A percentile compares a stretch with the other conserved stretches of the same genome.
These are phyloP conservation scores for Ogataea nitratoaversa DNA, from an alignment of 805 yeast genomes.

Conservation along the genomic window DNA sequence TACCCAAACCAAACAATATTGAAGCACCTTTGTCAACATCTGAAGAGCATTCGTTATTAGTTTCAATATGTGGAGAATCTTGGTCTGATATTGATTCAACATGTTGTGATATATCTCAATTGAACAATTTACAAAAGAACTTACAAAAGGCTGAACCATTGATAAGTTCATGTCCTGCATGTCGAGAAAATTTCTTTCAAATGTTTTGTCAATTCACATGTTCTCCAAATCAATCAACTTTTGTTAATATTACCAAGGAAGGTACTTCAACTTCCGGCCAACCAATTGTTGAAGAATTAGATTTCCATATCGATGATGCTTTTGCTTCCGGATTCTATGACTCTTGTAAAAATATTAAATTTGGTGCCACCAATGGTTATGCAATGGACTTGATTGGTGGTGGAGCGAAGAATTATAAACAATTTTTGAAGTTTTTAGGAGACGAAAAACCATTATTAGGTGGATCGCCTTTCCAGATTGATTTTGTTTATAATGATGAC, in stretches of 20 bases:
- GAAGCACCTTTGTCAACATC: constrained; percentile 44
- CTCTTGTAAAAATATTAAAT: constrained; percentile 85
- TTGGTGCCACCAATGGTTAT: constrained; percentile 89
- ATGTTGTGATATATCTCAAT: constrained; percentile 72
- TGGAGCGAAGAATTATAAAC: constrained; percentile 74
- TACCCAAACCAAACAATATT: constrained; percentile 70
- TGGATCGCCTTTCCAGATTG: constrained; percentile 94
- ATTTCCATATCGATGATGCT: constrained; percentile 51
- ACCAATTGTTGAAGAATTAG: constrained; percentile 66
- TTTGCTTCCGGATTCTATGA: constrained; percentile 69
- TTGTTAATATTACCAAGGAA: constrained; percentile 61
- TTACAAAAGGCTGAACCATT: constrained; percentile 72
- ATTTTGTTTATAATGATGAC: constrained; percentile 48
- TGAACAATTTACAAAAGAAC: constrained; percentile 50
- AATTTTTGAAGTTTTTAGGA: constrained; percentile 83
- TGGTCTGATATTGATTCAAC: constrained; percentile 47
- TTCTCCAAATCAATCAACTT: constrained; percentile 74
- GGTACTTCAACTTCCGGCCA: constrained; percentile 44
- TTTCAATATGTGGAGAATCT: constrained; percentile 67
- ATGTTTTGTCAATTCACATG: constrained; percentile 88
- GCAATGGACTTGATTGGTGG: constrained; percentile 98
- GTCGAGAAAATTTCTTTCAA: constrained; percentile 77
- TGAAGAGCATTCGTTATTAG: constrained; percentile 42
- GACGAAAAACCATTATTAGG: constrained; percentile 92
- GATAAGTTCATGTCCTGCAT: constrained; percentile 92